Conservation (phyloP, 129 eudicot genomes). For the Heracleum sosnowskyi region DNA sequence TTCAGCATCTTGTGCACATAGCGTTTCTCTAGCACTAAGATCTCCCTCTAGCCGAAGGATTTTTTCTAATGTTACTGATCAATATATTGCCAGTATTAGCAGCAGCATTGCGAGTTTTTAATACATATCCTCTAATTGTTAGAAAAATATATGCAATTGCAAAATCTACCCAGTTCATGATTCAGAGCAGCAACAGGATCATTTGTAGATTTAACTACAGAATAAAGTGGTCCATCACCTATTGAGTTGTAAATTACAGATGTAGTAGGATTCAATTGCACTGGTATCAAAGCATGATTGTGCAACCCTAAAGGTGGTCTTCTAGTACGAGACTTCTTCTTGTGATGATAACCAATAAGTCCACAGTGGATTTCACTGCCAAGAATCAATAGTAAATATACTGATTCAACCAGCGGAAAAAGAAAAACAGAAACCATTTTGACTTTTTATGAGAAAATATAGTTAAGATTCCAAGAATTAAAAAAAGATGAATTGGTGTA, state of each 20-base stretch:
- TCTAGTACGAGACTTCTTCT: not conserved
- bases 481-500: too few species aligned
- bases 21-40: conserved; percentile 61
- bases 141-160: conserved; percentile 1
- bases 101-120: not conserved
- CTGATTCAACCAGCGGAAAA: not conserved
- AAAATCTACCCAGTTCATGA: not conserved
- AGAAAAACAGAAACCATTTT: not conserved
- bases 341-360: conserved; percentile 8
- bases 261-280: not conserved
- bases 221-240: not conserved
- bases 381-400: not conserved
- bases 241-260: not conserved
- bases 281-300: not conserved
- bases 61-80: conserved; percentile 43
- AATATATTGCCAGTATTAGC: not conserved
- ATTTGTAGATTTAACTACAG: not conserved
- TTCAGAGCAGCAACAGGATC: not conserved
- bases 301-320: not conserved
- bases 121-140: not conserved
- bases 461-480: too few species aligned
- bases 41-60: conserved; percentile 67
- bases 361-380: conserved; percentile 6
- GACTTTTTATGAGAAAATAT: too few species aligned
- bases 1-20: conserved; percentile 53